Conservation (phyloP, 805 yeast genomes). For the Hanseniaspora osmophila region DNA sequence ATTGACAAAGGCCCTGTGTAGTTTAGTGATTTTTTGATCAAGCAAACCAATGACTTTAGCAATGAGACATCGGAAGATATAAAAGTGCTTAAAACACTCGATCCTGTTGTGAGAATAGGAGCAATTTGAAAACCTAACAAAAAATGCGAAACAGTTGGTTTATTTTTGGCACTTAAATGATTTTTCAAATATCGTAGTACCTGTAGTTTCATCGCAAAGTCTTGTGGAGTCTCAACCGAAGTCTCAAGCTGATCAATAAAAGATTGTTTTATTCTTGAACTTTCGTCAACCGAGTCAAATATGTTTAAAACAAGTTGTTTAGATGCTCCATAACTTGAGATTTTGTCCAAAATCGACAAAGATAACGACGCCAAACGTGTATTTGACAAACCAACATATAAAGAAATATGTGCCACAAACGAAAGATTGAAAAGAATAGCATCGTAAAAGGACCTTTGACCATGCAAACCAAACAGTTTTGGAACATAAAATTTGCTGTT, state of each 20-base stretch:
- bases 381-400: constrained; percentile 53
- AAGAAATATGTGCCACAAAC: constrained; percentile 55
- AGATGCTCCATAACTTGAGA: constrained; percentile 32
- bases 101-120: constrained; percentile 37
- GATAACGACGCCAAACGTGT: constrained; percentile 37
- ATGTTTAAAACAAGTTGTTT: constrained; percentile 55
- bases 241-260: constrained; percentile 55
- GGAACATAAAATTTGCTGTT: constrained; percentile 17
- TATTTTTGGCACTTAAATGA: constrained; percentile 29
- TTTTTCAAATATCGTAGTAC: constrained; percentile 43
- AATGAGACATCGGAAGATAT: constrained; percentile 41
- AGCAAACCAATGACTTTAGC: constrained; percentile 36
- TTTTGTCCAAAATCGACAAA: constrained; percentile 35
- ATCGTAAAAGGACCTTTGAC: constrained; percentile 52
- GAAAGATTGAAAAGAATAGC: constrained; percentile 60
- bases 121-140: constrained; percentile 57
- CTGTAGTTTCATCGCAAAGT: constrained; percentile 37
- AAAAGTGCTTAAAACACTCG: constrained; percentile 31
- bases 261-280: constrained; percentile 55
- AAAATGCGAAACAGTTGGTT: constrained; percentile 53
- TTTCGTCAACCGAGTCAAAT: constrained; percentile 65
- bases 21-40: constrained; percentile 35
- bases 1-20: constrained; percentile 28
- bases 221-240: constrained; percentile 25
- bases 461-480: constrained; percentile 37